Evolutionary conservation across 495 filamentous ascomycete species (phyloP).

Genomic region (Geopyxis carbonaria): DNA sequence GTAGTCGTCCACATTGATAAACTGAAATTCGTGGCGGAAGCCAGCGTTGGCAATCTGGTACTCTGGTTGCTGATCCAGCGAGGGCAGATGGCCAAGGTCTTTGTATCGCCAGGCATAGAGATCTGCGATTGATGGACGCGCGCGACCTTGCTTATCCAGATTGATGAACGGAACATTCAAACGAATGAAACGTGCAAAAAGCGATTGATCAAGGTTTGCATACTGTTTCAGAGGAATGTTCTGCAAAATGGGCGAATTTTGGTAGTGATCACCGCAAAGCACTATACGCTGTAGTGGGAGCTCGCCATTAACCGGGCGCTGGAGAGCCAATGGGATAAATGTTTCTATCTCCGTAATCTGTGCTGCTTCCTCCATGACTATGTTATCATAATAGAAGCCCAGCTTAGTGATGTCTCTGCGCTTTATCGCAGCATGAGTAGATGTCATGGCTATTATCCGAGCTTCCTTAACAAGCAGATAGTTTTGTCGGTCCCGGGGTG

Average conservation of each 20-base stretch:
- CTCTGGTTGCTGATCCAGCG: conserved; percentile 47
- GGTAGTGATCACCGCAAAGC: conserved; percentile 85
- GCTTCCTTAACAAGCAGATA: conserved; percentile 91
- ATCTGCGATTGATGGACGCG: conserved; percentile 66
- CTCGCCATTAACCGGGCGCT: conserved; percentile 58
- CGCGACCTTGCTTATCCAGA: conserved; percentile 84
- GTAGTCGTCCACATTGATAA: conserved; percentile 90
- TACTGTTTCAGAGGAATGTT: conserved; percentile 93
- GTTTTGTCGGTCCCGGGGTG: conserved; percentile 78
- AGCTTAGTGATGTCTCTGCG: conserved; percentile 75
- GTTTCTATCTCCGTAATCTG: conserved; percentile 97
- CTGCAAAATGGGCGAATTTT: conserved; percentile 92
- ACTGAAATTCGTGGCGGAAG: conserved; percentile 87
- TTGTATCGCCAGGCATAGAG: conserved; percentile 92
- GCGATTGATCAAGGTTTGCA: conserved; percentile 84
- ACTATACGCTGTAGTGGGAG: conserved; percentile 72
- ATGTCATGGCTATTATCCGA: conserved; percentile 93
- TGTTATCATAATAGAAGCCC: conserved; percentile 94
- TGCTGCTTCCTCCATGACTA: conserved; percentile 97
- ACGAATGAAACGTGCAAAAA: conserved; percentile 80
- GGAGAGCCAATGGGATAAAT: conserved; percentile 82
- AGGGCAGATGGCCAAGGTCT: conserved; percentile 59
- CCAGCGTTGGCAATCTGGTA: conserved; percentile 78
- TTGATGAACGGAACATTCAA: conserved; percentile 77
- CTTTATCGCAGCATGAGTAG: conserved; percentile 93